phyloP scores from a whole-genome alignment of 257 asterid species.

The Osmanthus fragrans region DNA sequence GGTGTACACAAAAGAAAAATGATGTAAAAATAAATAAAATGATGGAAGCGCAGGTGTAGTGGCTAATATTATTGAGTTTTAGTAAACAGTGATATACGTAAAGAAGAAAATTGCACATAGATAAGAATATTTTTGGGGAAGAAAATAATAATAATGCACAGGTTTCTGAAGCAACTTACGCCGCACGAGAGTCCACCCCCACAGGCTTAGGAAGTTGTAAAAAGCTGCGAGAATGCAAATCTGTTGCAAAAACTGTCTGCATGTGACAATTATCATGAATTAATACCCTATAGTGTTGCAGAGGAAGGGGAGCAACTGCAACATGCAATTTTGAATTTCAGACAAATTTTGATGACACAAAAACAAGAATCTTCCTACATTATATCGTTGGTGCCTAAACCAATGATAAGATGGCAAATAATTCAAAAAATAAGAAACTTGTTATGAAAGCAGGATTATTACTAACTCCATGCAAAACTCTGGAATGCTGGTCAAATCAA shows the following conservation, averaged over 20 bases:
- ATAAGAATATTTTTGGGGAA: conserved; percentile 6
- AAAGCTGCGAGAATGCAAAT: conserved; percentile 84
- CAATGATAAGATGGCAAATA: background rate
- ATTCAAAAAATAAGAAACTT: background rate
- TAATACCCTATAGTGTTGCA: conserved; percentile 17
- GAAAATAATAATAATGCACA: conserved; percentile 9
- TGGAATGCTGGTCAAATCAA: background rate
- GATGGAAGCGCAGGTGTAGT: background rate
- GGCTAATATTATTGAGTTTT: background rate
- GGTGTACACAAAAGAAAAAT: background rate
- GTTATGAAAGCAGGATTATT: no score
- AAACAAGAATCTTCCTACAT: background rate
- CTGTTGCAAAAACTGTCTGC: conserved; percentile 91
- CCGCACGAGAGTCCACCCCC: conserved; percentile 96
- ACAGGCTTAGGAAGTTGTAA: conserved; percentile 89
- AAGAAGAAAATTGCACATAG: background rate
- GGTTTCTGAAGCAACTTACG: conserved; percentile 57
- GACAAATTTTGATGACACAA: background rate
- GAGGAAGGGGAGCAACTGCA: conserved; percentile 7
- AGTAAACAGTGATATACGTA: background rate
- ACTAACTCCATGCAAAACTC: no score
- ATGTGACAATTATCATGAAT: conserved; percentile 21
- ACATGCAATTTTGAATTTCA: background rate
- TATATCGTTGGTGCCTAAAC: background rate
- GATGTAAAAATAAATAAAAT: background rate